Evolutionary conservation across 148 eudicot genomes (phyloP), one percentile per base, ranked within the genome.

Genomic region (Spergularia marina): DNA sequence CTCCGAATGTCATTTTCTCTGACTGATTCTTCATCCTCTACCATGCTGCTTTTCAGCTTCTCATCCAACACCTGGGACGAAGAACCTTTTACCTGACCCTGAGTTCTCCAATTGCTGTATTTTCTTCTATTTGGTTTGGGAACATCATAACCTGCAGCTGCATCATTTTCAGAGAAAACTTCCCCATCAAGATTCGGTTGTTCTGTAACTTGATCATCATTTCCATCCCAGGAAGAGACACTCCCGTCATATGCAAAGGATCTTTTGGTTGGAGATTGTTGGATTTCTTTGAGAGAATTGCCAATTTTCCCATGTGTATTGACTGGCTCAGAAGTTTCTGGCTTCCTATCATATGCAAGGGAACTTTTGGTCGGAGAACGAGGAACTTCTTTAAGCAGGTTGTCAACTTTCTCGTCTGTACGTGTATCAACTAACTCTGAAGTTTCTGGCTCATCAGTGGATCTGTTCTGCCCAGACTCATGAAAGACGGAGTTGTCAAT

Each of bases 191-290:
- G 52, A 52, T 64, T 75, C 39, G 53, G 64, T 21, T 36, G 81
- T 68, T 52, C 62, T 25, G 67, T 61, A 44, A 73, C 18, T 79
- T 78, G 87, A 75, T 88, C 83, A 61, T 94, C 91, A 73, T 68
- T 82, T 83, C 83, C 97, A 59, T 92, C 94, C 74, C 60, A 86
- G 30, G 96, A 94, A 80, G 97, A 94, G 68, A 83, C 86, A 75
- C 91, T 90, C 21, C 87, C 90, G 34, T 90, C 92, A 74, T 85
- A 81, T 60, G 77, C 89, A 49, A 82, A 81, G 56, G 84, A 86
- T 21, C 65, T 79, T 71, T 80, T 71, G 67, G 78, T 70, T 36
- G 81, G 82, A 66, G 82, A 84, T 75, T 77, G 83, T 15, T 80
- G 30, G 56, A 74, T 23, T 34, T 71, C 77, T 76, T 16, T 58